These are phyloP conservation scores for Shiraia sp. DNA, from an alignment of 2,329 filamentous ascomycete species.

Conservation along the genomic window DNA sequence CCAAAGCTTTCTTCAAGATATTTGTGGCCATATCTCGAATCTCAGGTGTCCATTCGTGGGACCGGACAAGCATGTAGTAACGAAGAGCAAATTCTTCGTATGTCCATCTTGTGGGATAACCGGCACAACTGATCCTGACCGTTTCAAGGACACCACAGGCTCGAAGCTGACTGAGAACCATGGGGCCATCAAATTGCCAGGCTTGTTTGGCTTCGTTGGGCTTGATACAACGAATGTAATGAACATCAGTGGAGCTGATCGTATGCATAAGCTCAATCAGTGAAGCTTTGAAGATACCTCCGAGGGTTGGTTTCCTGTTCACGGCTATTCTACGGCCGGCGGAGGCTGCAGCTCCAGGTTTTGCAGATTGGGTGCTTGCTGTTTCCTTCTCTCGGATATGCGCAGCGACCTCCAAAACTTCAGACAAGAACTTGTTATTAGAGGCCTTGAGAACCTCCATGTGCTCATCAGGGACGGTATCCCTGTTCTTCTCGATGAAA, in stretches of 20 bases:
- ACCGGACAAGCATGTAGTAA: conserved; percentile 97
- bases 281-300: conserved; percentile 98
- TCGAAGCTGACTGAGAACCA: conserved; percentile 95
- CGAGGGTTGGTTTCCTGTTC: conserved; percentile 93
- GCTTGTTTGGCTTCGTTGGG: conserved; percentile 95
- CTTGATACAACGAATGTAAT: conserved; percentile 99
- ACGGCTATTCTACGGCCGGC: conserved; percentile 85
- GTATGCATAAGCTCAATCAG: conserved; percentile 97
- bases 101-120: conserved; percentile 97
- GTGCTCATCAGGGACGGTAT: conserved; percentile 97
- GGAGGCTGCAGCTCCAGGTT: conserved; percentile 63
- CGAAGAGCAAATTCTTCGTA: conserved; percentile 97
- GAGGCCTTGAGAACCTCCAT: conserved; percentile 88
- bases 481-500: conserved; percentile 99
- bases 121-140: conserved; percentile 94
- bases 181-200: conserved; percentile 98
- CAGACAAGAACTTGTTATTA: conserved; percentile 79
- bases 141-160: conserved; percentile 99
- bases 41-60: conserved; percentile 86
- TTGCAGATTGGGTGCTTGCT: conserved; percentile 66
- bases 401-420: conserved; percentile 83
- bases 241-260: conserved; percentile 96
- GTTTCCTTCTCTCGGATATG: conserved; percentile 88
- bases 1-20: conserved; percentile 86
- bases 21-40: conserved; percentile 93